Conservation (phyloP, 2,329 filamentous ascomycete species). For the Passalora sequoiae region DNA sequence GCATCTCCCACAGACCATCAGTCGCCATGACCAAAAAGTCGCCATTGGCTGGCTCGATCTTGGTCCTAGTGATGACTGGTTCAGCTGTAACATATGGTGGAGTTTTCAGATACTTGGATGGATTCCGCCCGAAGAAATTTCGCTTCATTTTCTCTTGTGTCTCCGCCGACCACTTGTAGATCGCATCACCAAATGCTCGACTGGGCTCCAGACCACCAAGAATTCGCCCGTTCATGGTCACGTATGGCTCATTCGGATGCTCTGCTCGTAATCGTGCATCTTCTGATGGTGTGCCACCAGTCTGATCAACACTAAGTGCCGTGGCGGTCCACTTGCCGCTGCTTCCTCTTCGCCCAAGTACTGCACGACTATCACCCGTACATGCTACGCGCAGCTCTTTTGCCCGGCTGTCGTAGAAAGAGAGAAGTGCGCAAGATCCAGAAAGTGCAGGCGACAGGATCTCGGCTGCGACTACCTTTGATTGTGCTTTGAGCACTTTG, state of each 20-base stretch:
- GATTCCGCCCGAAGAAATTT: slow-evolving; percentile 80
- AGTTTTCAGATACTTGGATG: slow-evolving; percentile 73
- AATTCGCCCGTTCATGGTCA: slow-evolving; percentile 83
- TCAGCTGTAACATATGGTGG: slow-evolving; percentile 97
- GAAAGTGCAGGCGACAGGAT: slow-evolving; percentile 87
- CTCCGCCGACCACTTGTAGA: slow-evolving; percentile 91
- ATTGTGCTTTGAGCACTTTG: slow-evolving; percentile 82
- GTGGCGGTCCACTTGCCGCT: slow-evolving; percentile 92
- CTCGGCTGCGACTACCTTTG: slow-evolving; percentile 86
- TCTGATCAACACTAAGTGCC: slow-evolving; percentile 86
- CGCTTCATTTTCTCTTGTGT: slow-evolving; percentile 75
- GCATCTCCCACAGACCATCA: slow-evolving; percentile 97
- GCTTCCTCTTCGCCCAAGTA: slow-evolving; percentile 70
- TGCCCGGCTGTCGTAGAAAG: slow-evolving; percentile 86
- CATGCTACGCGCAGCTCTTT: slow-evolving; percentile 90
- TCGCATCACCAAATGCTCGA: slow-evolving; percentile 90
- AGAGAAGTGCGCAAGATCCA: slow-evolving; percentile 92
- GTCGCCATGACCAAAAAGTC: slow-evolving; percentile 97
- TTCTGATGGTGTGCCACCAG: slow-evolving; percentile 81
- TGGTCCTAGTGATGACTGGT: slow-evolving; percentile 87
- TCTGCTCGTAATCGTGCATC: slow-evolving; percentile 74
- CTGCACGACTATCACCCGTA: slow-evolving; percentile 92
- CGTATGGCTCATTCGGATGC: slow-evolving; percentile 83
- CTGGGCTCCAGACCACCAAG: slow-evolving; percentile 88
- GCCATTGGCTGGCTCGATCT: slow-evolving; percentile 80